Evolutionary conservation across 805 yeast species (phyloP).

Genomic region (Spathaspora hagerdaliae): DNA sequence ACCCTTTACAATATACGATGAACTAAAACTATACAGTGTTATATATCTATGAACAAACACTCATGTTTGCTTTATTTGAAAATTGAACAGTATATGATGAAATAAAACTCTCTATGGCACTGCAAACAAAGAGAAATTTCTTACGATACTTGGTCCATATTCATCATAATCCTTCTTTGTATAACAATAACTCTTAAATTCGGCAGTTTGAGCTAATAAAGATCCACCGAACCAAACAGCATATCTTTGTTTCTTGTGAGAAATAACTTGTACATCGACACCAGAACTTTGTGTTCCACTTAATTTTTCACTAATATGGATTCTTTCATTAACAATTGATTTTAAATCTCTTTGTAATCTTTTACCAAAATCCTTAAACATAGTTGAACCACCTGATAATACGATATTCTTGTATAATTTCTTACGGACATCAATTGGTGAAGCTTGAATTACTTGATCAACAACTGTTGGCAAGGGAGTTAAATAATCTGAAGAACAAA

Average conservation of each 20-base stretch:
- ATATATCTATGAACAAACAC: not conserved
- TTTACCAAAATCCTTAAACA: conserved; percentile 98
- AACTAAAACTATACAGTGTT: not conserved
- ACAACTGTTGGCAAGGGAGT: conserved; percentile 97
- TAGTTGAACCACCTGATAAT: conserved; percentile 94
- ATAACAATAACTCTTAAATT: conserved; percentile 93
- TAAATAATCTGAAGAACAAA: conserved; percentile 88
- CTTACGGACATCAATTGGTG: conserved; percentile 97
- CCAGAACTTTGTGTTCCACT: conserved; percentile 83
- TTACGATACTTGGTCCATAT: conserved; percentile 94
- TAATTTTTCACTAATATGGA: conserved; percentile 70
- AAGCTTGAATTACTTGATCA: conserved; percentile 88
- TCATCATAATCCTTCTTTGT: conserved; percentile 97
- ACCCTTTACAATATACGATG: no score
- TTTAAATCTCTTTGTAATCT: conserved; percentile 94
- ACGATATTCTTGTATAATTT: conserved; percentile 94
- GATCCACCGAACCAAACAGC: conserved; percentile 99
- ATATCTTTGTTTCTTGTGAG: conserved; percentile 95
- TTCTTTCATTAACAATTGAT: conserved; percentile 82
- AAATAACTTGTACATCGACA: conserved; percentile 93
- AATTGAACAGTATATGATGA: conserved; percentile 8
- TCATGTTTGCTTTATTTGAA: not conserved
- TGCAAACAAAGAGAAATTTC: conserved; percentile 92
- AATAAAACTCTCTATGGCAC: conserved; percentile 57
- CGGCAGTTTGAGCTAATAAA: conserved; percentile 92